A percentile compares a stretch with the other conserved stretches of the same genome.
Conservation (phyloP, 345 rosid genomes). For the Citrus medica region DNA sequence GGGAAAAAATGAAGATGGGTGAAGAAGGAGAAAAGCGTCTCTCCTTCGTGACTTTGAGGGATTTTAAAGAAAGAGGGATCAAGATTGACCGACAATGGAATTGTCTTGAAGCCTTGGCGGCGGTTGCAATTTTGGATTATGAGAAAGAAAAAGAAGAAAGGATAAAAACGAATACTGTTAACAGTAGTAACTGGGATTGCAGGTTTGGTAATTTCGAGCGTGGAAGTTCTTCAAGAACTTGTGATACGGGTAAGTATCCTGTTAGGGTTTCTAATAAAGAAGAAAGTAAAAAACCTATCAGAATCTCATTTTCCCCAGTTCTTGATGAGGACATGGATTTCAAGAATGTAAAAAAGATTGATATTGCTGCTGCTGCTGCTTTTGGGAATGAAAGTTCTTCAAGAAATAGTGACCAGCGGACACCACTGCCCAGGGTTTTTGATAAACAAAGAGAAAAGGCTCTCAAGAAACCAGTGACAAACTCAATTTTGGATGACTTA, state of each 20-base stretch:
- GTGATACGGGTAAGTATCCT: not conserved
- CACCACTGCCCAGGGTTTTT: no score
- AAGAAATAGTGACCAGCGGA: not conserved
- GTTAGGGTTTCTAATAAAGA: not conserved
- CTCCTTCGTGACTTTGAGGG: not conserved
- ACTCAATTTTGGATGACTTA: no score
- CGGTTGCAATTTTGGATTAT: not conserved
- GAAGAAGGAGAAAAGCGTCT: not conserved
- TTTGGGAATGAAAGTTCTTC: not conserved
- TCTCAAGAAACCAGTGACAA: no score
- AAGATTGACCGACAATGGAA: not conserved
- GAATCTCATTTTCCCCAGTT: not conserved
- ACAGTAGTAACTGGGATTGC: not conserved
- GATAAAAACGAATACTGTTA: not conserved
- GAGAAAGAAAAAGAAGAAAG: not conserved
- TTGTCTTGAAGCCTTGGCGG: not conserved
- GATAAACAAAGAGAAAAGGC: no score
- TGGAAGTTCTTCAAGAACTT: not conserved
- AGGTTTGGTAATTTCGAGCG: not conserved
- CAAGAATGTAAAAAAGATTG: not conserved
- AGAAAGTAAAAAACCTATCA: not conserved
- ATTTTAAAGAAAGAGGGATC: not conserved
- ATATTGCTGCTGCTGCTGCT: not conserved
- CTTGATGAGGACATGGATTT: not conserved
- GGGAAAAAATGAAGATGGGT: not conserved